Percentiles rank a stretch among this genome's conserved stretches.
Evolutionary conservation across 768 basidiomycete genomes (phyloP).

Genomic region (Leucocoprinus leucothites): DNA sequence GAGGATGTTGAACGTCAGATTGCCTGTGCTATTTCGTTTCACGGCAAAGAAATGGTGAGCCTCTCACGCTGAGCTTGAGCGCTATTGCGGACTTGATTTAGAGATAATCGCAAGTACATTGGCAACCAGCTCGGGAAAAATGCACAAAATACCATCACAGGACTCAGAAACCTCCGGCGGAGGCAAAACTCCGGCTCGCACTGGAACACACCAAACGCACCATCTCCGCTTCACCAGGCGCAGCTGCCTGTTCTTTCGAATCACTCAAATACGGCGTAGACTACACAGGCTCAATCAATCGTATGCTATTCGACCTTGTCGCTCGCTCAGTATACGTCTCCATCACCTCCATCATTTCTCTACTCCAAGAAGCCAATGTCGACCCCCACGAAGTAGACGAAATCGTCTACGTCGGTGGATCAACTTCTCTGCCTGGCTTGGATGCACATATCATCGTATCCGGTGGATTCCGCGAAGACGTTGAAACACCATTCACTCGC

Average conservation of each 20-base stretch:
- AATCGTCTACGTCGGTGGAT: constrained; percentile 78
- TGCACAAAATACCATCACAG: constrained; percentile 88
- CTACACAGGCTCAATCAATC: constrained; percentile 59
- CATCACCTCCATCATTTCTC: constrained; percentile 46
- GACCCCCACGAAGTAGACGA: constrained; percentile 74
- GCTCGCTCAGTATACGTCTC: constrained; percentile 56
- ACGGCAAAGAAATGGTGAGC: constrained; percentile 86
- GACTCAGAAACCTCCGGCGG: constrained; percentile 87
- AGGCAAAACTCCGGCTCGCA: constrained; percentile 90
- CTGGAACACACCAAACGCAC: constrained; percentile 95
- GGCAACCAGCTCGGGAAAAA: constrained; percentile 97
- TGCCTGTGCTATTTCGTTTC: constrained; percentile 88
- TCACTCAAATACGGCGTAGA: constrained; percentile 93
- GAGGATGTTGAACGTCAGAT: constrained; percentile 99
- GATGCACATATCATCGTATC: constrained; percentile 50
- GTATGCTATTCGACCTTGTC: constrained; percentile 63
- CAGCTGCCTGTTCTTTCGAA: constrained; percentile 90
- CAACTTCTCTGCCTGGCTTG: constrained; percentile 70
- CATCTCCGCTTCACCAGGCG: constrained; percentile 79
- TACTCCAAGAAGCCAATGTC: constrained; percentile 48
- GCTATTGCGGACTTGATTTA: constrained; percentile 14
- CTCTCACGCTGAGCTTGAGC: neutral
- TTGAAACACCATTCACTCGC: constrained; percentile 62
- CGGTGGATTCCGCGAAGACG: constrained; percentile 56
- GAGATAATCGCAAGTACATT: constrained; percentile 69